These are phyloP conservation scores for Aspergillus ochraceus DNA, from an alignment of 2,329 filamentous ascomycete genomes.

Conservation along the genomic window DNA sequence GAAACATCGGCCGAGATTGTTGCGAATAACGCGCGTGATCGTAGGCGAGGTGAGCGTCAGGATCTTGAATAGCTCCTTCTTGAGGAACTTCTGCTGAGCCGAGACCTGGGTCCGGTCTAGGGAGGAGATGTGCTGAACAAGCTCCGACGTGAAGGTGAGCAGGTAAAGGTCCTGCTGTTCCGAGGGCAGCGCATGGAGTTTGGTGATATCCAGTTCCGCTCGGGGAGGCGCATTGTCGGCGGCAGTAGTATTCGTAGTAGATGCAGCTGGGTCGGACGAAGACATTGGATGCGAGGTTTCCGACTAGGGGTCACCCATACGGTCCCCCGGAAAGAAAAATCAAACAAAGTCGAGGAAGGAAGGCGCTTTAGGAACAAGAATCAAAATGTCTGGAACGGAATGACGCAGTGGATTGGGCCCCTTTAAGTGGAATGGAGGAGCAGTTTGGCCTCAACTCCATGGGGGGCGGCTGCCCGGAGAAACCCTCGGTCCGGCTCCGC, in stretches of 20 bases:
- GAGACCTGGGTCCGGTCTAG: conserved; percentile 79
- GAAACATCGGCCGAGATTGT: conserved; percentile 82
- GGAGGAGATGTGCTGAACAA: conserved; percentile 72
- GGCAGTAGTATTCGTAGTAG: conserved; percentile 37
- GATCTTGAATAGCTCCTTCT: conserved; percentile 92
- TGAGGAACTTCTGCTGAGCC: conserved; percentile 85
- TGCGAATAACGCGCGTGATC: conserved; percentile 84
- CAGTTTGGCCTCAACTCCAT: conserved; percentile 22
- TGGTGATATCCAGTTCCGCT: conserved; percentile 78
- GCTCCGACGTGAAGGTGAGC: conserved; percentile 79
- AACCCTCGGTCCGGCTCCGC: conserved; percentile 29
- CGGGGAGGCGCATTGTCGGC: conserved; percentile 35
- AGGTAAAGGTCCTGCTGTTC: conserved; percentile 97
- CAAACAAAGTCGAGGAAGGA: conserved; percentile 5
- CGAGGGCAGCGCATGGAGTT: conserved; percentile 82
- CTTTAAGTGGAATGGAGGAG: conserved; percentile 7
- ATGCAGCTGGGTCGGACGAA: conserved; percentile 33
- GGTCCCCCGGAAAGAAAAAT: not conserved
- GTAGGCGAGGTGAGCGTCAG: conserved; percentile 78
- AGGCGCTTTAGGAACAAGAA: not conserved
- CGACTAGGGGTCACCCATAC: conserved; percentile 15
- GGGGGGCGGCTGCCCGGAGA: conserved; percentile 29
- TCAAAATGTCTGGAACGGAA: not conserved
- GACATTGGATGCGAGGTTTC: conserved; percentile 35
- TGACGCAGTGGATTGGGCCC: conserved; percentile 11